Conservation (phyloP, 176 grass and related monocot genomes). For the Leersia perrieri region DNA sequence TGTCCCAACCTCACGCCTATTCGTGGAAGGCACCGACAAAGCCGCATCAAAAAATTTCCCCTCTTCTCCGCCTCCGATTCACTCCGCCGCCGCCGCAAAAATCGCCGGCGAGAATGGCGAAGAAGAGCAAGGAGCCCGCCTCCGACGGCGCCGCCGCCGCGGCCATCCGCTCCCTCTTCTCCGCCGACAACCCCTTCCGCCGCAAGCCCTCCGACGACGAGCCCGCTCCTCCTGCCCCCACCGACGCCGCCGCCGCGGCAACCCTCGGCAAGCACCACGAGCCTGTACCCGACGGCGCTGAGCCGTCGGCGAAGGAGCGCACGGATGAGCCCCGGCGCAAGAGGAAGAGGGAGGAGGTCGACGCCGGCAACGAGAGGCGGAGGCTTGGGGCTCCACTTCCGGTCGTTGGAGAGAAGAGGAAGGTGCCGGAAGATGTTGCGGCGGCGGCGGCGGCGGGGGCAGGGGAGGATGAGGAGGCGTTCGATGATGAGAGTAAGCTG, state of each 20-base stretch:
- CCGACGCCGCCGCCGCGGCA: background rate
- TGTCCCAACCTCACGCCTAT: conserved; percentile 15
- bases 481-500: conserved; percentile 83
- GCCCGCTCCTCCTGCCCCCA: background rate
- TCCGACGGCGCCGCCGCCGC: conserved; percentile 15
- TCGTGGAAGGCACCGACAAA: conserved; percentile 4
- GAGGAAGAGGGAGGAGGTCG: conserved; percentile 52
- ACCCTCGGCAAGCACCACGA: conserved; percentile 6
- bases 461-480: conserved; percentile 48
- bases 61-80: conserved; percentile 22
- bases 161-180: conserved; percentile 54
- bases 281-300: background rate
- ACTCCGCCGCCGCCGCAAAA: conserved; percentile 16
- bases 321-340: conserved; percentile 32
- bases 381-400: conserved; percentile 7
- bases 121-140: conserved; percentile 44
- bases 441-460: conserved; percentile 10
- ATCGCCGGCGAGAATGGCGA: conserved; percentile 39
- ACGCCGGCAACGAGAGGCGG: conserved; percentile 17
- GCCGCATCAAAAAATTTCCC: background rate
- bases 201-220: conserved; percentile 33
- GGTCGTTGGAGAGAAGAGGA: conserved; percentile 65
- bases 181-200: conserved; percentile 64
- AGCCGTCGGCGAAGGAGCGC: conserved; percentile 27
- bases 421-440: conserved; percentile 40